Evolutionary conservation across 1,284 basidiomycete genomes (phyloP).

Genomic region (Ganoderma meredithae): DNA sequence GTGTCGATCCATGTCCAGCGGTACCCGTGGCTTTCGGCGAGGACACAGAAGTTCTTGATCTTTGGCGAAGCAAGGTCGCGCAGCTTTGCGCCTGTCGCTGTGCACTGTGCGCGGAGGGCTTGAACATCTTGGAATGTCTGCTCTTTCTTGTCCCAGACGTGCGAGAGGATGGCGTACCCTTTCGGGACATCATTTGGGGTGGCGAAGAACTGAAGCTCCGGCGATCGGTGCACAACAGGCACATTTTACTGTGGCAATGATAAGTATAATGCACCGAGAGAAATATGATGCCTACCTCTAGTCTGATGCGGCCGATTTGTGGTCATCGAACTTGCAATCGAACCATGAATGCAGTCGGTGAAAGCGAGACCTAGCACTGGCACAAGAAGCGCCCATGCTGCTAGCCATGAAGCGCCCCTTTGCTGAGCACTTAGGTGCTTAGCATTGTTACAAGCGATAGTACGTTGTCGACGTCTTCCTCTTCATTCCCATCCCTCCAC

Average conservation of each 20-base stretch:
- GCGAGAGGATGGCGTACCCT: slow-evolving; percentile 11
- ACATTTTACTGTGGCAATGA: not conserved
- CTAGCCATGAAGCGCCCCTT: too few relatives aligned
- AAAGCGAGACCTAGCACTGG: too few relatives aligned
- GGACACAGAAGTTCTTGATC: slow-evolving; percentile 11
- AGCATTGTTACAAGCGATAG: too few relatives aligned
- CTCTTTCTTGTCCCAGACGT: slow-evolving; percentile 15
- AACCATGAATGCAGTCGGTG: too few relatives aligned
- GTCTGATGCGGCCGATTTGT: too few relatives aligned
- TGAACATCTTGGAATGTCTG: slow-evolving; percentile 12
- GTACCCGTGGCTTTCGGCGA: slow-evolving; percentile 13
- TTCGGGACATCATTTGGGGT: slow-evolving; percentile 10
- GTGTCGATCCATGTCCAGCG: slow-evolving; percentile 19
- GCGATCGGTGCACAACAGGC: slow-evolving; percentile 8
- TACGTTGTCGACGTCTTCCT: too few relatives aligned
- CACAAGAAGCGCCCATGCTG: too few relatives aligned
- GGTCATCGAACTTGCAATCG: too few relatives aligned
- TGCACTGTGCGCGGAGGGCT: slow-evolving; percentile 1
- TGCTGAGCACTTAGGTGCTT: too few relatives aligned
- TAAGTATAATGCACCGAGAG: too few relatives aligned
- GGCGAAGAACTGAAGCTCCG: slow-evolving; percentile 2
- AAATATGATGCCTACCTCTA: too few relatives aligned
- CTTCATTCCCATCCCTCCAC: too few relatives aligned
- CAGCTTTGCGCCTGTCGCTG: not conserved
- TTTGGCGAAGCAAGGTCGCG: slow-evolving; percentile 7